These are phyloP conservation scores for Botrytis paeoniae DNA, from an alignment of 2,329 filamentous ascomycete genomes.

Conservation along the genomic window DNA sequence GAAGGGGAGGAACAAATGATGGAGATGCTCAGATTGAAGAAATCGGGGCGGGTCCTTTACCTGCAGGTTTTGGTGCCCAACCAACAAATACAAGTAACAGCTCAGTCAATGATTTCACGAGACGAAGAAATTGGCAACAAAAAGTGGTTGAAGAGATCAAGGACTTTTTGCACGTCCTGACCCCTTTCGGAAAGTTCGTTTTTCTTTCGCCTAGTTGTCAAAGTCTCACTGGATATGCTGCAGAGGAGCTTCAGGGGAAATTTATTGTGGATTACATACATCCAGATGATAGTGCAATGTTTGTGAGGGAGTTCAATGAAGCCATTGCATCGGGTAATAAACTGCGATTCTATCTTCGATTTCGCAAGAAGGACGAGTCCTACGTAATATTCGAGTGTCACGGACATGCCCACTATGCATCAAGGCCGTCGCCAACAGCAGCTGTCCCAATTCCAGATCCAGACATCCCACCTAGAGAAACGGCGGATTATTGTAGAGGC, in stretches of 20 bases:
- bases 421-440: conserved; percentile 52
- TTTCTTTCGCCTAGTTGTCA: conserved; percentile 82
- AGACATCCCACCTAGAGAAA: conserved; percentile 41
- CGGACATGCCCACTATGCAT: conserved; percentile 84
- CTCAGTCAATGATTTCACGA: conserved; percentile 63
- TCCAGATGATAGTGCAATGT: conserved; percentile 77
- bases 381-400: conserved; percentile 87
- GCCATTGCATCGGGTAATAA: conserved; percentile 78
- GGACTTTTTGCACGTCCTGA: conserved; percentile 85
- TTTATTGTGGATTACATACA: conserved; percentile 83
- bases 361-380: conserved; percentile 69
- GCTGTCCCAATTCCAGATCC: background rate
- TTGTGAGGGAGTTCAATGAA: conserved; percentile 85
- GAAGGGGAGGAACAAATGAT: conserved; percentile 17
- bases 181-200: conserved; percentile 76
- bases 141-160: conserved; percentile 85
- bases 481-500: conserved; percentile 73
- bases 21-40: conserved; percentile 30
- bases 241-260: conserved; percentile 67
- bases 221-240: conserved; percentile 70
- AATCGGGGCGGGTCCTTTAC: conserved; percentile 36
- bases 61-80: conserved; percentile 34
- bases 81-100: conserved; percentile 41
- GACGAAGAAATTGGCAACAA: conserved; percentile 76
- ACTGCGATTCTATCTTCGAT: conserved; percentile 81